phyloP scores from a whole-genome alignment of 2,329 filamentous ascomycete species.

The Didymella segeticola region DNA sequence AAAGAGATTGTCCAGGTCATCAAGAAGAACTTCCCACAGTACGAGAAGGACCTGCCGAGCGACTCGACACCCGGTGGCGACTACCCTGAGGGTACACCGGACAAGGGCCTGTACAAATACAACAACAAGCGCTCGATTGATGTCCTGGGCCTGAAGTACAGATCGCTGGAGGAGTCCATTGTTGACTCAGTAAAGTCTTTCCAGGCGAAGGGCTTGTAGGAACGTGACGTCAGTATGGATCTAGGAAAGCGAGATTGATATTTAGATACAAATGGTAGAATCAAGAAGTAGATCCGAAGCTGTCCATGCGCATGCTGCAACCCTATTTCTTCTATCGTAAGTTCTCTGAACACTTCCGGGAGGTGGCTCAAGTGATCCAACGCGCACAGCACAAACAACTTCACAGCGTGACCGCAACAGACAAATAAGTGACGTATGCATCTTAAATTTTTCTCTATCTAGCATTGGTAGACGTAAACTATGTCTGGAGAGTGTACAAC shows the following conservation, averaged over 20 bases:
- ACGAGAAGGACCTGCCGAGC: conserved; percentile 59
- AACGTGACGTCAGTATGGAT: neutral
- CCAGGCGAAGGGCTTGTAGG: conserved; percentile 59
- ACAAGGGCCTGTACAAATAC: conserved; percentile 53
- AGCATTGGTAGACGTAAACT: conserved; percentile 19
- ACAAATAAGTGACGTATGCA: too few species aligned
- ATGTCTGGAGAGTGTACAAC: conserved; percentile 15
- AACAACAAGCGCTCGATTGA: conserved; percentile 63
- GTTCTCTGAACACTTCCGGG: too few species aligned
- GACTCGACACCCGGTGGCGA: conserved; percentile 52
- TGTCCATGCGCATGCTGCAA: too few species aligned
- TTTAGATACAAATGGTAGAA: conserved; percentile 16
- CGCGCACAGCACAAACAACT: too few species aligned
- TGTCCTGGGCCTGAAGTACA: conserved; percentile 67
- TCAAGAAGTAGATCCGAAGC: too few species aligned
- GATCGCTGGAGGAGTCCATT: conserved; percentile 63
- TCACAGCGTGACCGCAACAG: too few species aligned
- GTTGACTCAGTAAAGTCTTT: conserved; percentile 69
- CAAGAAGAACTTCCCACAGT: conserved; percentile 61
- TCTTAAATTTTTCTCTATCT: too few species aligned
- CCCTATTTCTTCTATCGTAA: too few species aligned
- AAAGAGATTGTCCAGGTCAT: conserved; percentile 64
- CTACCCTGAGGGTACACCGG: conserved; percentile 54
- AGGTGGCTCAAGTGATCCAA: too few species aligned
- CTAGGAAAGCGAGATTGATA: neutral